These are phyloP conservation scores for Hirschioporus abietinus DNA, from an alignment of 768 basidiomycete genomes.

Conservation along the genomic window DNA sequence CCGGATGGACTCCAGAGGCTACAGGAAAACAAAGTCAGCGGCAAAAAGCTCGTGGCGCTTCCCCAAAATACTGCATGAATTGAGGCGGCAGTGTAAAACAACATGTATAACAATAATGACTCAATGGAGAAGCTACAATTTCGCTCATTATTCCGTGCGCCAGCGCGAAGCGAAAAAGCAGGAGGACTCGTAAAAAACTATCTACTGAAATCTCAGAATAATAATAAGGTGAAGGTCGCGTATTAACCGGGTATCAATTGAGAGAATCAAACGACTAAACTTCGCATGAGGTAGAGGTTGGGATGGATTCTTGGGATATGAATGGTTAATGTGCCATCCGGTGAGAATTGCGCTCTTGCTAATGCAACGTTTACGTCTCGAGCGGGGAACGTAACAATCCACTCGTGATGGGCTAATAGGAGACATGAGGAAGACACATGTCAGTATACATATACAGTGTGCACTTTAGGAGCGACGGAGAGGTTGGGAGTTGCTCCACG, in stretches of 20 bases:
- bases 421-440: not conserved
- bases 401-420: conserved; percentile 51
- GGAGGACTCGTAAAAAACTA: not conserved
- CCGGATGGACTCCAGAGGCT: conserved; percentile 36
- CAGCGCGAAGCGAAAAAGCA: not conserved
- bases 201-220: not conserved
- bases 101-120: not conserved
- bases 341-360: conserved; percentile 45
- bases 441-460: conserved; percentile 1
- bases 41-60: conserved; percentile 37
- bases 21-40: conserved; percentile 36
- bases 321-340: conserved; percentile 41
- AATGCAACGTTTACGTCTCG: conserved; percentile 50
- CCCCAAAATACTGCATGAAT: conserved; percentile 31
- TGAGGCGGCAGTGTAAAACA: not conserved
- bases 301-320: conserved; percentile 27
- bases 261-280: not conserved
- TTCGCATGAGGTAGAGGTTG: not conserved
- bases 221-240: not conserved
- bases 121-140: not conserved
- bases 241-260: not conserved
- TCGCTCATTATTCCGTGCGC: not conserved
- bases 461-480: not conserved
- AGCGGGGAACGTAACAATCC: conserved; percentile 51
- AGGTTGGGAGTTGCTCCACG: not conserved